These are phyloP conservation scores for Pterulicium gracile DNA, from an alignment of 1,284 basidiomycete species.

Conservation along the genomic window DNA sequence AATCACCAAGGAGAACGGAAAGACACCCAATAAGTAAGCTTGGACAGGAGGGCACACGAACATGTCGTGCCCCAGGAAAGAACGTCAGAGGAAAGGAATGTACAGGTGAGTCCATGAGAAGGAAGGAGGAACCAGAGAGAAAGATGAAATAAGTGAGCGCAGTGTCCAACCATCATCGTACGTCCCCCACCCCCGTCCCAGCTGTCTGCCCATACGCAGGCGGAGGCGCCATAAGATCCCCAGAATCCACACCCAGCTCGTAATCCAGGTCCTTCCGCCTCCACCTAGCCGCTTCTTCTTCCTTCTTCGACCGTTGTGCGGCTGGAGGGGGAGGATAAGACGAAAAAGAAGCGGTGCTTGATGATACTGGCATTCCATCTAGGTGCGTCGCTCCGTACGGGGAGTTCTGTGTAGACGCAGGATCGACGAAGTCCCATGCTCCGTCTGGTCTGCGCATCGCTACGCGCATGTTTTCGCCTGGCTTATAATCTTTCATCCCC, in stretches of 20 bases:
- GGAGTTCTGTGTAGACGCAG: neutral
- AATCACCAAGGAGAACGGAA: too few species aligned
- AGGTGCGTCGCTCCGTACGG: neutral
- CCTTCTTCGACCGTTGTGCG: neutral
- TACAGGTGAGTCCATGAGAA: neutral
- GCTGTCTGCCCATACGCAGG: neutral
- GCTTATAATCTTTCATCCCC: neutral
- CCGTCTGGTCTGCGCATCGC: neutral
- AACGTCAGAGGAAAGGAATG: neutral
- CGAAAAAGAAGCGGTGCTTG: neutral
- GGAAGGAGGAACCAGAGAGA: constrained; percentile 5
- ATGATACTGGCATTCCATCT: neutral
- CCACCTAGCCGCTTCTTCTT: neutral
- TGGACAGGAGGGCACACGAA: too few species aligned
- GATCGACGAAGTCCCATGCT: constrained; percentile 1
- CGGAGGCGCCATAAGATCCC: neutral
- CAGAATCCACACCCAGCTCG: neutral
- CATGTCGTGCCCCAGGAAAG: neutral
- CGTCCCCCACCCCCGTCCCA: neutral
- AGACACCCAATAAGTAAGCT: neutral
- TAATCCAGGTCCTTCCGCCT: neutral
- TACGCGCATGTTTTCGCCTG: neutral
- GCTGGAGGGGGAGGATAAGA: neutral
- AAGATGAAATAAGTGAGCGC: neutral
- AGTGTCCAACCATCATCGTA: neutral